These are phyloP conservation scores for Amesomyces nigricolor DNA, from an alignment of 2,329 filamentous ascomycete genomes.

Conservation along the genomic window DNA sequence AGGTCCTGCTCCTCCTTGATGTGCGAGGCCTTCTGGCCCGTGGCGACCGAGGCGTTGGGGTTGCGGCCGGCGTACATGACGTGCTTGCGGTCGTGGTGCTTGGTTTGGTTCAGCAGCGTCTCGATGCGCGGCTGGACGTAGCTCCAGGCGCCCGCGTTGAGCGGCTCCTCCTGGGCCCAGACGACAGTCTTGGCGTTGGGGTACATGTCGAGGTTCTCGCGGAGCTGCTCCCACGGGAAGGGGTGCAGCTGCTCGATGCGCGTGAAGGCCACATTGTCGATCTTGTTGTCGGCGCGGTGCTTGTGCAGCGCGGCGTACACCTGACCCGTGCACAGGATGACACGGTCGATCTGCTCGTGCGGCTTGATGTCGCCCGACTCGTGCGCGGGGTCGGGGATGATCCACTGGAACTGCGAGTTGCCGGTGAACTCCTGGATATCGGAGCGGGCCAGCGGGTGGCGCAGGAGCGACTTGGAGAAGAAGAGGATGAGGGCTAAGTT, in stretches of 20 bases:
- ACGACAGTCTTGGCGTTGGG: conserved; percentile 97
- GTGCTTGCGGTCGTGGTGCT: conserved; percentile 89
- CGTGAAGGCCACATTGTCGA: conserved; percentile 89
- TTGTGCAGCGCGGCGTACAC: conserved; percentile 88
- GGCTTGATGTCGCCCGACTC: conserved; percentile 66
- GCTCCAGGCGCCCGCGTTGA: conserved; percentile 95
- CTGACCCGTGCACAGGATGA: conserved; percentile 91
- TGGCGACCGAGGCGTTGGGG: conserved; percentile 89
- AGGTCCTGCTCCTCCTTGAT: conserved; percentile 89
- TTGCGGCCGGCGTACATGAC: conserved; percentile 95
- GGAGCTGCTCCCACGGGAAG: conserved; percentile 96
- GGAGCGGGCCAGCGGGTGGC: conserved; percentile 88
- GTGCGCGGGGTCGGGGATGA: conserved; percentile 87
- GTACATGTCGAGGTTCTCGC: conserved; percentile 94
- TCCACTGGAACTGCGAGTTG: conserved; percentile 92
- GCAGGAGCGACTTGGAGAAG: conserved; percentile 96
- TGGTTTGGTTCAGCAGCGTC: conserved; percentile 87
- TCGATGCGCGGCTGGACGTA: conserved; percentile 97
- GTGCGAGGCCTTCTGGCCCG: conserved; percentile 82
- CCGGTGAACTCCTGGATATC: conserved; percentile 84
- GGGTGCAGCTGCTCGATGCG: conserved; percentile 97
- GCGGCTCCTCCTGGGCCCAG: conserved; percentile 94
- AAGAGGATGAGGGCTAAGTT: conserved; percentile 79
- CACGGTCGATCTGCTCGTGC: conserved; percentile 83
- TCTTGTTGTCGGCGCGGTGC: conserved; percentile 77